Percentiles rank a stretch among this genome's conserved stretches.
Conservation (phyloP, 1,284 basidiomycete genomes). For the Vanrija pseudolonga region DNA sequence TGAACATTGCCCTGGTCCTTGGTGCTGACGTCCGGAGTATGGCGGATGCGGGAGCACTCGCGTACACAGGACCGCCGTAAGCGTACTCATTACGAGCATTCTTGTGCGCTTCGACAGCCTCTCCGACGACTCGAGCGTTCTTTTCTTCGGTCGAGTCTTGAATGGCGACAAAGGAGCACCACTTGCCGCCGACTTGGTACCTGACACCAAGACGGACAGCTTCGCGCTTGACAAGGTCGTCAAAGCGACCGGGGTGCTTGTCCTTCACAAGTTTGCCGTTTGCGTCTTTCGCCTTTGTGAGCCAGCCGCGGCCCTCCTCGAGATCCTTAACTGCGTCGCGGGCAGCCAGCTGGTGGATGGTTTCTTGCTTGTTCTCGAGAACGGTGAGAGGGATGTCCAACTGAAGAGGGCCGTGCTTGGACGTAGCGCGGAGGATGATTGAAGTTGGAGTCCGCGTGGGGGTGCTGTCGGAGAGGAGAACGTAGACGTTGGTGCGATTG, state of each 20-base stretch:
- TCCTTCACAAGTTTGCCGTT: not conserved
- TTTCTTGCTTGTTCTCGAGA: not conserved
- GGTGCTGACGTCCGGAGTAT: too few species aligned
- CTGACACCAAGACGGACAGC: slow-evolving; percentile 49
- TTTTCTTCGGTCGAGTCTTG: slow-evolving; percentile 30
- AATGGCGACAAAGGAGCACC: slow-evolving; percentile 60
- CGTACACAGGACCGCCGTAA: too few species aligned
- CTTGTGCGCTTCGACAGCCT: too few species aligned
- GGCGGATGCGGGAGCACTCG: too few species aligned
- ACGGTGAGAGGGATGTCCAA: slow-evolving; percentile 48
- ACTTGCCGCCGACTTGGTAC: slow-evolving; percentile 56
- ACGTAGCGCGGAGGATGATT: slow-evolving; percentile 43
- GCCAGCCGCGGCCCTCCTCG: slow-evolving; percentile 26
- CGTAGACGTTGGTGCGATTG: slow-evolving; percentile 47
- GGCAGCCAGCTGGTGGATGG: slow-evolving; percentile 58
- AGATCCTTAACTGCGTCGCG: slow-evolving; percentile 53
- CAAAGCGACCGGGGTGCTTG: not conserved
- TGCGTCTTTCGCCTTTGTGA: not conserved
- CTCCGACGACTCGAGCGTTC: too few species aligned
- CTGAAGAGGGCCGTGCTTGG: slow-evolving; percentile 46
- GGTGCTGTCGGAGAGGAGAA: slow-evolving; percentile 50
- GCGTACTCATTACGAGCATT: too few species aligned
- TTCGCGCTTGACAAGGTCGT: slow-evolving; percentile 37
- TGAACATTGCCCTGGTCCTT: too few species aligned
- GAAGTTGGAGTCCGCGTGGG: not conserved